phyloP scores from a whole-genome alignment of 2,329 filamentous ascomycete species.

The Septoria linicola region DNA sequence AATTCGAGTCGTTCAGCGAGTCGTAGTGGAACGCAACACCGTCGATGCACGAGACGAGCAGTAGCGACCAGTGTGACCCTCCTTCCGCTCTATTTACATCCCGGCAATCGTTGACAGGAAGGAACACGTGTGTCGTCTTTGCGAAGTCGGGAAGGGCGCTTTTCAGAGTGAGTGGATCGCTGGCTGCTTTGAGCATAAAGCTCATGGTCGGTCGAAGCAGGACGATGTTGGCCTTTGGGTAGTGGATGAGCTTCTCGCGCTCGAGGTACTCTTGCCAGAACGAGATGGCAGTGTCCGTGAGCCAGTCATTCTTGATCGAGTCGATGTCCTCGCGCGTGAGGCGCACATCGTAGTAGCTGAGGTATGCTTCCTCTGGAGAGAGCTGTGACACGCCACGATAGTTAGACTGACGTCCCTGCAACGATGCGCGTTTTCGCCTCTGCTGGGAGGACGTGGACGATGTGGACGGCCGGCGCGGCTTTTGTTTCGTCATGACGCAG shows the following conservation, averaged over 20 bases:
- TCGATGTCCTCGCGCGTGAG: conserved; percentile 89
- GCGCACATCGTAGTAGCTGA: conserved; percentile 62
- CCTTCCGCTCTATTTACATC: conserved; percentile 78
- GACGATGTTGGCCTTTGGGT: conserved; percentile 79
- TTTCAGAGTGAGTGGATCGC: conserved; percentile 55
- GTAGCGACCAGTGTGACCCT: conserved; percentile 90
- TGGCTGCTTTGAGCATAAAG: conserved; percentile 79
- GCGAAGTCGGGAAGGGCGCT: conserved; percentile 78
- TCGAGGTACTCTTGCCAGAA: conserved; percentile 99
- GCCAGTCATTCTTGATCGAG: conserved; percentile 86
- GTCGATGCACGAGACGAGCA: conserved; percentile 85
- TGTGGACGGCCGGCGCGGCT: not conserved
- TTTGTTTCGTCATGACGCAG: conserved; percentile 4
- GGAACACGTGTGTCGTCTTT: conserved; percentile 84
- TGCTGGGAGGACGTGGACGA: not conserved
- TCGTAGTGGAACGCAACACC: conserved; percentile 97
- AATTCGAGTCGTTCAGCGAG: conserved; percentile 74
- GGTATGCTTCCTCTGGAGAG: conserved; percentile 65
- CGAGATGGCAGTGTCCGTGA: conserved; percentile 94
- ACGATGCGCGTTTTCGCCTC: not conserved
- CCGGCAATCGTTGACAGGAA: conserved; percentile 87
- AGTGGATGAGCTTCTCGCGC: conserved; percentile 77
- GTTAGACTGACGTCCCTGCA: conserved; percentile 5
- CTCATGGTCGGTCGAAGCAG: conserved; percentile 91
- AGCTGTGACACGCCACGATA: conserved; percentile 40